These are phyloP conservation scores for Suhomyces xylopsoci DNA, from an alignment of 805 yeast genomes.

Conservation along the genomic window DNA sequence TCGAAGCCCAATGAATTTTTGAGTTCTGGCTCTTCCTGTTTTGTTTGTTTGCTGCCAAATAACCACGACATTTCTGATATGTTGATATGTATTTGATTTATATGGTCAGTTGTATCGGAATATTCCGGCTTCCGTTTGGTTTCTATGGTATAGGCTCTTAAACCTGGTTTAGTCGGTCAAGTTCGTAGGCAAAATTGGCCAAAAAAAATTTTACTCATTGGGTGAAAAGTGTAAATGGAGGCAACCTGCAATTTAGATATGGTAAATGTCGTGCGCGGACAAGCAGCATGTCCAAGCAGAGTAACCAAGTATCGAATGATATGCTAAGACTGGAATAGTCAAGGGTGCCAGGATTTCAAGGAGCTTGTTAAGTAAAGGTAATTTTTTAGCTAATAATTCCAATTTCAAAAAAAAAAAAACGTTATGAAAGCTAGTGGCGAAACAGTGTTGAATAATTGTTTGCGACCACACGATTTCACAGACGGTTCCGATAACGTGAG, in stretches of 20 bases:
- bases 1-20: conserved; percentile 55
- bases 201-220: conserved; percentile 1
- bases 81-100: neutral
- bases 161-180: neutral
- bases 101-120: neutral
- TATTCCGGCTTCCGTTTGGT: neutral
- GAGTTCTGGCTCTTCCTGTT: conserved; percentile 21
- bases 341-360: too few species aligned
- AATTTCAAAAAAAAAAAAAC: too few species aligned
- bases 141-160: neutral
- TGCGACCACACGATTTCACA: neutral
- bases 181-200: neutral
- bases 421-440: too few species aligned
- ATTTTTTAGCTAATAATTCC: too few species aligned
- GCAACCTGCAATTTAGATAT: conserved; percentile 1
- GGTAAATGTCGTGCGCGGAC: neutral
- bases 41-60: conserved; percentile 40
- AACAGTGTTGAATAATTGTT: too few species aligned
- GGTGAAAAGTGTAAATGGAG: neutral
- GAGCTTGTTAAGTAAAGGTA: too few species aligned
- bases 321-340: neutral
- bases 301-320: neutral
- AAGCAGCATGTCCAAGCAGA: neutral
- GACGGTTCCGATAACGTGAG: too few species aligned
- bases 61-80: conserved; percentile 46